Evolutionary conservation across 1,284 basidiomycete genomes (phyloP), one percentile per base, ranked within the genome.

Genomic region (Cutaneotrichosporon dermatis): DNA sequence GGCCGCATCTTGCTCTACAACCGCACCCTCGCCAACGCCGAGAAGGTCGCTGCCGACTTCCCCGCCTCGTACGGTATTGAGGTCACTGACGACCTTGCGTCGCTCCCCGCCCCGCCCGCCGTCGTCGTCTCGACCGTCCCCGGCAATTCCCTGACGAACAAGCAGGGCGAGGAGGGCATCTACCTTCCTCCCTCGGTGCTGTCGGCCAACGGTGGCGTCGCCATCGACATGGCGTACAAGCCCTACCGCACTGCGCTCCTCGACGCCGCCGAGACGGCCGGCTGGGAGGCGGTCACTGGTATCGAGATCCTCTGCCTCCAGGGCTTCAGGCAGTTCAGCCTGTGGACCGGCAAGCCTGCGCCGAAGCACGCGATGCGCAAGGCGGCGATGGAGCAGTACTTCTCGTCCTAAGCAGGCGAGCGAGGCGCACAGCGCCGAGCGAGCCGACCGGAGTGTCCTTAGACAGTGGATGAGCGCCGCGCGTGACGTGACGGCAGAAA

Each of bases 201-300:
- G 40, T 57, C 70, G 4, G 66, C 74, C 0, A 66, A 61, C 4
- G 78, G 78, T 9, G 86, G 85, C 36, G 88, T 95, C 10, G 86
- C 92, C 4, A 82, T 96, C 35, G 93, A 97, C 69, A 89, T 95
- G 87, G 92, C 92, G 16, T 96, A 96, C 77, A 88, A 88, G 70
- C 92, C 92, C 0, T 84, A 87, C 57, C 61, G 71, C 48, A 81
- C 80, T 33, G 78, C 80, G 12, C 66, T 82, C 46, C 66, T 81
- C 25, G 62, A 73, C 46, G 72, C 71, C 2, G 73, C 73, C 3
- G 66, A 77, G 4, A 79, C 72, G 2, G 51, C 62, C 12, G 74
- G 83, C n/a, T 96, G 93, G 92, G 81, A 79, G 25, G 78, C 80
- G 1, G 87, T 93, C 9, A 82, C 83, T 46, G 92, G 93, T 0